phyloP scores from a whole-genome alignment of 371 early-diverging fungal species.

The Actinomucor elegans region DNA sequence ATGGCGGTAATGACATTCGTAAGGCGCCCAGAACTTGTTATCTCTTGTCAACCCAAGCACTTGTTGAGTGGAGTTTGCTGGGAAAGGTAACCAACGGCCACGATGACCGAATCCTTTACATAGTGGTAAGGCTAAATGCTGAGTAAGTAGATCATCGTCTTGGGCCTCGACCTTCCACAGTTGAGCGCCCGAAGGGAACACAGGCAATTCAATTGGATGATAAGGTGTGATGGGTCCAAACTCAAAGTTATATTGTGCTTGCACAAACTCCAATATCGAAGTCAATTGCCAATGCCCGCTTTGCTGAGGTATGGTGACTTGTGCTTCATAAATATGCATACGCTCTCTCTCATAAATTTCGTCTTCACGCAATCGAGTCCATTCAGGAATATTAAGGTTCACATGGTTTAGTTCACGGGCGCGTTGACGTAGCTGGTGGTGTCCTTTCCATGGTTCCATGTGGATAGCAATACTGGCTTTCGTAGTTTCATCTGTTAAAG shows the following conservation, averaged over 20 bases:
- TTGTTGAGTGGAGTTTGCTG: not conserved
- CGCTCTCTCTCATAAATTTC: slow-evolving; percentile 25
- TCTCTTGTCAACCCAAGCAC: not conserved
- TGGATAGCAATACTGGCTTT: slow-evolving; percentile 24
- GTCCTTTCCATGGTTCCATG: slow-evolving; percentile 37
- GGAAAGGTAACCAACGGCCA: slow-evolving; percentile 50
- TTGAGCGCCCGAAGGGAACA: slow-evolving; percentile 11
- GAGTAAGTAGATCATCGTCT: slow-evolving; percentile 3
- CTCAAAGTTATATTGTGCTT: slow-evolving; percentile 53
- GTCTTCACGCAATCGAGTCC: slow-evolving; percentile 19
- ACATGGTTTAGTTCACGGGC: slow-evolving; percentile 11
- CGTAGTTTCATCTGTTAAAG: slow-evolving; percentile 14
- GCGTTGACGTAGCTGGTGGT: slow-evolving; percentile 16
- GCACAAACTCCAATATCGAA: slow-evolving; percentile 42
- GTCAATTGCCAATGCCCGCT: slow-evolving; percentile 31
- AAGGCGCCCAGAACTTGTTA: slow-evolving; percentile 51
- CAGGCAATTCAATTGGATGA: slow-evolving; percentile 25
- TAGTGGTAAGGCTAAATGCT: slow-evolving; percentile 43
- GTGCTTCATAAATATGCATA: slow-evolving; percentile 51
- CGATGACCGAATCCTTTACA: slow-evolving; percentile 38
- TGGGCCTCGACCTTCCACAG: not conserved
- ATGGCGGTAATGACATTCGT: slow-evolving; percentile 41
- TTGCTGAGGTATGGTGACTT: slow-evolving; percentile 31
- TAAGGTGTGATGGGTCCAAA: slow-evolving; percentile 41
- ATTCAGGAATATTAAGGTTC: slow-evolving; percentile 22